Conservation (phyloP, 2,329 filamentous ascomycete species). For the Stagonosporopsis cucurbitacearum region DNA sequence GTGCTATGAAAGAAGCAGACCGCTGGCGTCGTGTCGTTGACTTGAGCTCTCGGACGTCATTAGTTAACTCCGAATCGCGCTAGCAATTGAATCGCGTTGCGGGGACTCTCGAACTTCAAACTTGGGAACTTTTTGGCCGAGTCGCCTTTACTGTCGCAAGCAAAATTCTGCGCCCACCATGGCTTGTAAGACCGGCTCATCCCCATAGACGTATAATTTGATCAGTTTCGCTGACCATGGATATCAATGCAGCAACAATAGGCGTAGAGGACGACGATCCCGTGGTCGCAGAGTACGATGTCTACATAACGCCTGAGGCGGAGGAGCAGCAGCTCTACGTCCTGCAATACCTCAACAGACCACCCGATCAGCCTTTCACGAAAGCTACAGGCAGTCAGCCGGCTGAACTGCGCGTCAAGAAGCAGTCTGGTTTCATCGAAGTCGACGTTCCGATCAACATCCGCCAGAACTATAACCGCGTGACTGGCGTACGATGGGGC, state of each 20-base stretch:
- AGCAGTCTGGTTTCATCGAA: slow-evolving; percentile 82
- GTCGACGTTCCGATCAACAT: slow-evolving; percentile 81
- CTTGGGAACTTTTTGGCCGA: slow-evolving; percentile 18
- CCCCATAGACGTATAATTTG: neutral
- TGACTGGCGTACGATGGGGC: slow-evolving; percentile 83
- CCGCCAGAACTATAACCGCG: slow-evolving; percentile 80
- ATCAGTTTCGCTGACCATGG: slow-evolving; percentile 9
- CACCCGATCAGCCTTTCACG: slow-evolving; percentile 67
- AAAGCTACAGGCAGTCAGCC: slow-evolving; percentile 62
- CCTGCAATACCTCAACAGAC: slow-evolving; percentile 87
- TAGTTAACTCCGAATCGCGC: slow-evolving; percentile 37
- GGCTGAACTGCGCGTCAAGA: slow-evolving; percentile 80
- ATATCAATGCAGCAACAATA: slow-evolving; percentile 22
- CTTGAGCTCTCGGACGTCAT: slow-evolving; percentile 34
- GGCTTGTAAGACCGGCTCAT: slow-evolving; percentile 34
- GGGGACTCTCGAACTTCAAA: slow-evolving; percentile 26
- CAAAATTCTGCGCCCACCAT: slow-evolving; percentile 24
- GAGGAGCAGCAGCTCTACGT: slow-evolving; percentile 65
- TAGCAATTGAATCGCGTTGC: slow-evolving; percentile 16
- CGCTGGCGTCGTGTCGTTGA: slow-evolving; percentile 9
- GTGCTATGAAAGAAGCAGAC: too few relatives aligned
- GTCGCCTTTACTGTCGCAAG: slow-evolving; percentile 14
- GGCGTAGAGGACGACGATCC: slow-evolving; percentile 55
- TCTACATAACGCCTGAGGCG: slow-evolving; percentile 83
- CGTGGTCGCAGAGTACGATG: slow-evolving; percentile 69